Percentiles rank a stretch among this genome's conserved stretches.
Conservation (phyloP, 179 eudicot genomes). For the Silene noctiflora region DNA sequence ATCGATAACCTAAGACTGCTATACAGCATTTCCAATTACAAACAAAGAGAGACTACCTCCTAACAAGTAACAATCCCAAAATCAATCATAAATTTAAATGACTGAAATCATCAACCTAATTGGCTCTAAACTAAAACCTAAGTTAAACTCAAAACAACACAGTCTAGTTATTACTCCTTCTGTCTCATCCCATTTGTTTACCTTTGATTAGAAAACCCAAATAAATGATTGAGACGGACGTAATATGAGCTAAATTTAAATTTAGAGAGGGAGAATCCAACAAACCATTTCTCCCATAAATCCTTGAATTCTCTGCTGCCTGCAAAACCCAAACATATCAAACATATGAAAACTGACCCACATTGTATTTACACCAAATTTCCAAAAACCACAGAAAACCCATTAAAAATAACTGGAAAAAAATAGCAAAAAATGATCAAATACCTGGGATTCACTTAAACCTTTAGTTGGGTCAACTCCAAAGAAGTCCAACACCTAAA, state of each 20-base stretch:
- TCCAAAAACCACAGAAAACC: background rate
- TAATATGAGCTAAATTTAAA: background rate
- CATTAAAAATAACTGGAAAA: background rate
- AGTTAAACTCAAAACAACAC: background rate
- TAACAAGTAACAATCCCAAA: background rate
- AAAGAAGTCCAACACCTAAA: slow-evolving; percentile 74
- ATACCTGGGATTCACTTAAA: slow-evolving; percentile 73
- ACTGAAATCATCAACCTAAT: background rate
- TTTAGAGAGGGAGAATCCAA: background rate
- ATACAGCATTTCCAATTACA: background rate
- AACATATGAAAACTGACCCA: background rate
- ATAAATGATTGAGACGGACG: too few relatives aligned
- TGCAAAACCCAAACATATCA: slow-evolving; percentile 28
- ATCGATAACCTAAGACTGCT: background rate
- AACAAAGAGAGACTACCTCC: background rate
- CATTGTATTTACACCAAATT: background rate
- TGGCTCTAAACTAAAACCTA: background rate
- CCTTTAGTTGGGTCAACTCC: slow-evolving; percentile 78
- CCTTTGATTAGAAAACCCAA: too few relatives aligned
- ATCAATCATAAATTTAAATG: background rate
- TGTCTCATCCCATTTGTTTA: too few relatives aligned
- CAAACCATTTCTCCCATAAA: slow-evolving; percentile 81
- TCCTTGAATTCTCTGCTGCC: slow-evolving; percentile 78
- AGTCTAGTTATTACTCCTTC: background rate
- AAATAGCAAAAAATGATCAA: background rate